phyloP scores from a whole-genome alignment of 1,284 basidiomycete genomes.

The Inonotus obliquus region DNA sequence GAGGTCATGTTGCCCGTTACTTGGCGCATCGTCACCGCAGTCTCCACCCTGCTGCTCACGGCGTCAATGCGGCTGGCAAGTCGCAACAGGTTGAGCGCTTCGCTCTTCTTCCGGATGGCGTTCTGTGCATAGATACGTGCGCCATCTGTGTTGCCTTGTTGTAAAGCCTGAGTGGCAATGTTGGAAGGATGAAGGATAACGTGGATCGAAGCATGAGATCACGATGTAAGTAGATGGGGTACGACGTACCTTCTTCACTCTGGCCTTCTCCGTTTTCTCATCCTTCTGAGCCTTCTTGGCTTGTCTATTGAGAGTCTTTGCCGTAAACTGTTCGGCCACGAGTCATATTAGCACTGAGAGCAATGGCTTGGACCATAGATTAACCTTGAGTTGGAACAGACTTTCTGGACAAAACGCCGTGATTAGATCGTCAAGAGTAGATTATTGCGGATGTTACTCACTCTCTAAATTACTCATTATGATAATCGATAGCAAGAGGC shows the following conservation, averaged over 20 bases:
- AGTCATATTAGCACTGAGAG: neutral
- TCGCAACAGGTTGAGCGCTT: conserved; percentile 85
- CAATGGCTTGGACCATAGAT: conserved; percentile 21
- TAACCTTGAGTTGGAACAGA: conserved; percentile 90
- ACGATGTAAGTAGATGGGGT: neutral
- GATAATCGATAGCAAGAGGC: neutral
- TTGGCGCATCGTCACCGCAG: conserved; percentile 97
- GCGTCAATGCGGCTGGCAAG: conserved; percentile 92
- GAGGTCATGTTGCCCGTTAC: conserved; percentile 94
- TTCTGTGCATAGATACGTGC: conserved; percentile 99
- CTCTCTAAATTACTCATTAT: conserved; percentile 88
- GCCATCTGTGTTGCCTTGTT: conserved; percentile 95
- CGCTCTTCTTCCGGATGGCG: conserved; percentile 98
- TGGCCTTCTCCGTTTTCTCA: conserved; percentile 79
- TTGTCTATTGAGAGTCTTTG: conserved; percentile 87
- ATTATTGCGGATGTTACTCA: conserved; percentile 36
- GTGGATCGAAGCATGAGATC: neutral
- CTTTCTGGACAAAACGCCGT: conserved; percentile 64
- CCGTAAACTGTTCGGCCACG: conserved; percentile 71
- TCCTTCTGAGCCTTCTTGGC: conserved; percentile 96
- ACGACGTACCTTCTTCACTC: conserved; percentile 79
- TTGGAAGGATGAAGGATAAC: neutral
- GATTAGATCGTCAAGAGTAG: neutral
- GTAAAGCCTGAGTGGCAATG: conserved; percentile 68
- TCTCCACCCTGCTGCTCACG: conserved; percentile 94